phyloP scores from a whole-genome alignment of 176 grass and related monocot species.

The Carex parvula region DNA sequence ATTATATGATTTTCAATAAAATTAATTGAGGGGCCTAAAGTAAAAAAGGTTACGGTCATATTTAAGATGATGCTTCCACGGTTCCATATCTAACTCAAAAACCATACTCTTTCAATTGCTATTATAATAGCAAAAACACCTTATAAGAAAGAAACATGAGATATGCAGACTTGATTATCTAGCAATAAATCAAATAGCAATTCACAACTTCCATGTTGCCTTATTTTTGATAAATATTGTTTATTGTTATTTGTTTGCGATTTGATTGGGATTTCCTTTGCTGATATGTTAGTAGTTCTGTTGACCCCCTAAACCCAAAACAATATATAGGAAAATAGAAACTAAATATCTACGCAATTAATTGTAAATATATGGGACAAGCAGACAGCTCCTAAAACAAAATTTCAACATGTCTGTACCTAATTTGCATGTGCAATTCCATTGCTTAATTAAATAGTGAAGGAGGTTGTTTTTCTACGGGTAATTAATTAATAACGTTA shows the following conservation, averaged over 20 bases:
- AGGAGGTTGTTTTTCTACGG: not conserved
- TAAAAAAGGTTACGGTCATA: conserved; percentile 15
- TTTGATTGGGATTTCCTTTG: not conserved
- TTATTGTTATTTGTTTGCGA: not conserved
- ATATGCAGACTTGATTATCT: not conserved
- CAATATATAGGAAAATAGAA: not conserved
- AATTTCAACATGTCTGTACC: not conserved
- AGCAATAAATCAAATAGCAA: not conserved
- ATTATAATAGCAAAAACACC: not conserved
- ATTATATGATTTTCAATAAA: not conserved
- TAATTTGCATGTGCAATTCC: not conserved
- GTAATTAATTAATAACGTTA: conserved; percentile 12
- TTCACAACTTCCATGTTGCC: not conserved
- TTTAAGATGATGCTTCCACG: conserved; percentile 14
- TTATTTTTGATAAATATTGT: not conserved
- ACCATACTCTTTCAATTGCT: not conserved
- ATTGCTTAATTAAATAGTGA: not conserved
- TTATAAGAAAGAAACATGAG: not conserved
- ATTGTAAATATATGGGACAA: not conserved
- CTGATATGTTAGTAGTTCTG: not conserved
- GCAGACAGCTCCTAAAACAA: not conserved
- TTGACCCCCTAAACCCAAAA: not conserved
- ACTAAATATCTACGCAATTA: not conserved
- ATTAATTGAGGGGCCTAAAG: not conserved
- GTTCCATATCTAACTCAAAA: conserved; percentile 11